phyloP scores from a whole-genome alignment of 495 filamentous ascomycete genomes.

The Neurospora sublineolata region DNA sequence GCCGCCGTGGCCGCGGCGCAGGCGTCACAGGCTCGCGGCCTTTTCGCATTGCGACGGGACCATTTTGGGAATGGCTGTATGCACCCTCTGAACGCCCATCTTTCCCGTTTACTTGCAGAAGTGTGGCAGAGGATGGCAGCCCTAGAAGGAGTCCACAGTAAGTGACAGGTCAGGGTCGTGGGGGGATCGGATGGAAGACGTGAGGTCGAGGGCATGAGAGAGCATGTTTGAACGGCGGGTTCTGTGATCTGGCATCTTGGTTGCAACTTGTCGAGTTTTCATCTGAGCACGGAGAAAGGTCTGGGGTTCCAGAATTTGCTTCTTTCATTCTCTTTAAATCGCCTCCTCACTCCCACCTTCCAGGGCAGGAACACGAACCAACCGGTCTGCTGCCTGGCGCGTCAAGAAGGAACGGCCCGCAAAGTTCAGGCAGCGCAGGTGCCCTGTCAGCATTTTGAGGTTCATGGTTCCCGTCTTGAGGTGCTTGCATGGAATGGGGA shows the following conservation, averaged over 20 bases:
- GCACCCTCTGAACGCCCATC: neutral
- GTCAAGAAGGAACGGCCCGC: neutral
- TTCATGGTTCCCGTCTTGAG: neutral
- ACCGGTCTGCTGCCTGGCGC: neutral
- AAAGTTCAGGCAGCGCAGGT: neutral
- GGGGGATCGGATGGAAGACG: neutral
- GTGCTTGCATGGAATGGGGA: neutral
- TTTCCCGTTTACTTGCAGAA: neutral
- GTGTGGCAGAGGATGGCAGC: neutral
- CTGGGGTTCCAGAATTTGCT: neutral
- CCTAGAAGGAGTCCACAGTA: neutral
- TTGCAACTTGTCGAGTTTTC: neutral
- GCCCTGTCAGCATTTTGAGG: neutral
- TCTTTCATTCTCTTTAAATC: neutral
- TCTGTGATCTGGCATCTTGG: neutral
- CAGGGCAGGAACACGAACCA: neutral
- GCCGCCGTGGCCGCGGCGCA: neutral
- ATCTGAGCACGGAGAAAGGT: neutral
- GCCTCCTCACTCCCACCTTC: neutral
- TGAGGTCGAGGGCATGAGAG: neutral
- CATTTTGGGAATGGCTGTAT: neutral
- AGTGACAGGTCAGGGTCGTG: neutral
- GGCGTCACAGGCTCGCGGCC: neutral
- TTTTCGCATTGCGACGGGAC: neutral
- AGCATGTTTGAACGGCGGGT: neutral